A percentile compares a stretch with the other conserved stretches of the same genome.
Conservation (phyloP, 805 yeast genomes). For the Saccharomycopsis malanga region DNA sequence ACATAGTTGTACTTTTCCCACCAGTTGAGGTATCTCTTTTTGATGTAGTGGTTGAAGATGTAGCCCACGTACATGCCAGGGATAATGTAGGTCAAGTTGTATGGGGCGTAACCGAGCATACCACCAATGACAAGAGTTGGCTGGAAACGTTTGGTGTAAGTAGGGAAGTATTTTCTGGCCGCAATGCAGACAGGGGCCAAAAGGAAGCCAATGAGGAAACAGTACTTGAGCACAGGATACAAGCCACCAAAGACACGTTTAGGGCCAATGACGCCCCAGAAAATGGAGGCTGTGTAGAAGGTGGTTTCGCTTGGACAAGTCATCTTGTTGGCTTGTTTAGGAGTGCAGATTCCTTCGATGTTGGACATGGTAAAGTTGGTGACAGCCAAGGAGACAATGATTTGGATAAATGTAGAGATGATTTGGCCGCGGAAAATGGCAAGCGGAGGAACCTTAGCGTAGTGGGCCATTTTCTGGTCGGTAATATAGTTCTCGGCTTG, state of each 20-base stretch:
- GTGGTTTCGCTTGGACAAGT: constrained; percentile 35
- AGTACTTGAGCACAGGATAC: constrained; percentile 56
- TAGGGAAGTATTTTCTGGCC: constrained; percentile 25
- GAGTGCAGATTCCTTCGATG: constrained; percentile 30
- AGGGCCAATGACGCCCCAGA: constrained; percentile 51
- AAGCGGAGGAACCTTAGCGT: constrained; percentile 50
- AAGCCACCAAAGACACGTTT: constrained; percentile 46
- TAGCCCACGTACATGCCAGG: constrained; percentile 28
- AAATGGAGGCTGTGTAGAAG: constrained; percentile 44
- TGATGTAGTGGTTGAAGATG: constrained; percentile 42
- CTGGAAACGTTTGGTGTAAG: constrained; percentile 31
- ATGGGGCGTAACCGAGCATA: constrained; percentile 44
- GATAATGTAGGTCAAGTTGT: constrained; percentile 35
- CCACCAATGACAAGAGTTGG: constrained; percentile 48
- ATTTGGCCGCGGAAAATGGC: constrained; percentile 44
- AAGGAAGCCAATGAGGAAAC: constrained; percentile 50
- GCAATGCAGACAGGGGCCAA: constrained; percentile 28
- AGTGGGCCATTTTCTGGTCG: constrained; percentile 50
- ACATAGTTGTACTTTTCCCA: constrained; percentile 46
- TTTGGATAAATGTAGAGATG: constrained; percentile 29
- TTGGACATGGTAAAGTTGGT: constrained; percentile 31
- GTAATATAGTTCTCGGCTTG: constrained; percentile 57
- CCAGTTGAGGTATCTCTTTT: constrained; percentile 44
- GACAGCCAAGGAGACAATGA: constrained; percentile 29
- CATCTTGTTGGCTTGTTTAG: constrained; percentile 33